Conservation (phyloP, 352 stramenopile genomes). For the Discostella stelligera region DNA sequence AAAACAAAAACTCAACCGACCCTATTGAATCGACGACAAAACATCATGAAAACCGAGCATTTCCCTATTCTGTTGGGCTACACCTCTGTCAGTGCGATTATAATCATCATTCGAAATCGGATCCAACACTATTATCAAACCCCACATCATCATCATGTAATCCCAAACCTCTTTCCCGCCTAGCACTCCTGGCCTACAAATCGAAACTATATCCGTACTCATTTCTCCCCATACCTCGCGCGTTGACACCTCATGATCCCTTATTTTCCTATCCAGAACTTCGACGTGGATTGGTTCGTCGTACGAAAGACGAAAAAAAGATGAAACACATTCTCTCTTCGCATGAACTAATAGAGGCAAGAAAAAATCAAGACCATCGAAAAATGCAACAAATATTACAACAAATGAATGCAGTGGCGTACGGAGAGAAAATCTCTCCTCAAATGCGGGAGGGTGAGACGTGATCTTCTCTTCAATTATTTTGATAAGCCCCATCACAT, state of each 20-base stretch:
- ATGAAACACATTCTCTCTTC: constrained; percentile 48
- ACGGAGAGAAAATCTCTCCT: constrained; percentile 62
- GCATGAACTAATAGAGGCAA: constrained; percentile 34
- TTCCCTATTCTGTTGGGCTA: neutral
- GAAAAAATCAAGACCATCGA: constrained; percentile 39
- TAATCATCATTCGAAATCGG: neutral
- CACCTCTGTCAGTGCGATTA: constrained; percentile 6
- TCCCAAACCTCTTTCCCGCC: constrained; percentile 19
- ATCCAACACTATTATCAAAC: neutral
- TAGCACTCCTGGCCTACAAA: constrained; percentile 21
- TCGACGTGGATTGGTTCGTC: constrained; percentile 33
- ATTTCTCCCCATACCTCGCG: constrained; percentile 44
- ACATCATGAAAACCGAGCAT: neutral
- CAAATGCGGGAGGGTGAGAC: constrained; percentile 56
- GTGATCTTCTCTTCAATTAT: neutral
- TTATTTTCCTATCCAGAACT: constrained; percentile 52
- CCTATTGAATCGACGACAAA: neutral
- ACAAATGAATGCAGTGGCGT: constrained; percentile 55
- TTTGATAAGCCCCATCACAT: neutral
- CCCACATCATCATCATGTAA: neutral
- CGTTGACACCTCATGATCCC: constrained; percentile 47
- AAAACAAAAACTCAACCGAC: neutral
- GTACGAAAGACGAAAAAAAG: constrained; percentile 52
- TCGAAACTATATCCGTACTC: constrained; percentile 31
- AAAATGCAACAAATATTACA: constrained; percentile 43